Evolutionary conservation across 441 rosid genomes (phyloP), one percentile per base, ranked within the genome.

Genomic region (Pelargonium myrrhifolium): DNA sequence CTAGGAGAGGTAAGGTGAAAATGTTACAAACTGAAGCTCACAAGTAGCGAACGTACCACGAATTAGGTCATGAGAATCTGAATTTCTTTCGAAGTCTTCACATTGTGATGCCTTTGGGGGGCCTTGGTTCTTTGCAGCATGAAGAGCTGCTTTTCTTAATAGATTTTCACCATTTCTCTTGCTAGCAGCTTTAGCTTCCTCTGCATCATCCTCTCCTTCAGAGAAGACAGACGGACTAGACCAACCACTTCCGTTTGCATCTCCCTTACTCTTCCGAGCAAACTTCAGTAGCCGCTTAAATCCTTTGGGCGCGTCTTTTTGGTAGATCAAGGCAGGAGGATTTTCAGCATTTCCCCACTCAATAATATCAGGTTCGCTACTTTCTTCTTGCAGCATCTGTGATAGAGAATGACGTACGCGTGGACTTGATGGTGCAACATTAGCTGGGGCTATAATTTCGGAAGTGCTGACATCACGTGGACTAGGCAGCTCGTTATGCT

Each of bases 301-400:
- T 42, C 93, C 93, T 78, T 85, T 87, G 51, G 89, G 89, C 1
- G 85, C 84, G 68, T 87, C 89, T 76, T 82, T 87, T 62, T 85
- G 93, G 67, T 78, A 80, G 69, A 78, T 70, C 74, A 80, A 64
- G 55, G 85, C 75, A 21, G 87, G 89, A n/a, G 85, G 88, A 72
- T 84, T 82, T 77, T 87, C 93, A 15, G 87, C 89, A 73, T 81
- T 85, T 70, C 89, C 89, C 93, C 89, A 87, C 76, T 85, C 89
- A 10, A 37, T 68, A 26, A 74, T 72, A 62, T 87, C 93, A 70
- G 82, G 74, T 74, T 87, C 93, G 60, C 85, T 85, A 58, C 72
- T 84, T 71, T 87, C 89, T 82, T 87, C 89, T 80, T 82, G 93
- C 72, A 87, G 83, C 93, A 87, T 85, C 83, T 87, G 88, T 3